These are phyloP conservation scores for Paraleonurus japonicus DNA, from an alignment of 257 asterid species.

Conservation along the genomic window DNA sequence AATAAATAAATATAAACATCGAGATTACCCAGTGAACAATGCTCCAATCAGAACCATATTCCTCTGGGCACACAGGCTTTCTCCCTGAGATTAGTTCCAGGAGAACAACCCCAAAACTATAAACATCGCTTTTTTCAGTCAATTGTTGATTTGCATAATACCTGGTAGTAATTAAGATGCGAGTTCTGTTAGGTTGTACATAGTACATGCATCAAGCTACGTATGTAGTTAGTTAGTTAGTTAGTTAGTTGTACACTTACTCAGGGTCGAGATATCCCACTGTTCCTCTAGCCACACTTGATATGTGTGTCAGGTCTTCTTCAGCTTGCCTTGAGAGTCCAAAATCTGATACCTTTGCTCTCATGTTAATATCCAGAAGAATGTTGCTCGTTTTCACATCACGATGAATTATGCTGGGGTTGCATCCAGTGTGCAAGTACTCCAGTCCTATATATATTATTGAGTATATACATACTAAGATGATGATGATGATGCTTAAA, in stretches of 20 bases:
- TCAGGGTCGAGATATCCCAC: conserved; percentile 98
- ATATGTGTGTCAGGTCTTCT: conserved; percentile 85
- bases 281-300: conserved; percentile 97
- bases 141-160: conserved; percentile 93
- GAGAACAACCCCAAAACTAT: conserved; percentile 93
- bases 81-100: conserved; percentile 90
- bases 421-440: conserved; percentile 98
- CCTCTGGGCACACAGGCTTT: conserved; percentile 81
- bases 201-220: not conserved
- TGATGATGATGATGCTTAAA: not conserved
- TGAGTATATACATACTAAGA: not conserved
- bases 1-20: no score
- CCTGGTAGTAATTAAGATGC: conserved; percentile 36
- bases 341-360: conserved; percentile 97
- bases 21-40: conserved; percentile 94
- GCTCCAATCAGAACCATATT: conserved; percentile 93
- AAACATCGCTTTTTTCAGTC: conserved; percentile 96
- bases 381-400: conserved; percentile 95
- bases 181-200: conserved; percentile 4
- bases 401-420: conserved; percentile 91
- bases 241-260: conserved; percentile 40
- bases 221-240: not conserved
- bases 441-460: conserved; percentile 61
- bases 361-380: conserved; percentile 85
- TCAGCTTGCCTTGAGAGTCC: conserved; percentile 98